These are phyloP conservation scores for Setaria italica DNA, from an alignment of 202 grass and related monocot genomes.

Conservation along the genomic window DNA sequence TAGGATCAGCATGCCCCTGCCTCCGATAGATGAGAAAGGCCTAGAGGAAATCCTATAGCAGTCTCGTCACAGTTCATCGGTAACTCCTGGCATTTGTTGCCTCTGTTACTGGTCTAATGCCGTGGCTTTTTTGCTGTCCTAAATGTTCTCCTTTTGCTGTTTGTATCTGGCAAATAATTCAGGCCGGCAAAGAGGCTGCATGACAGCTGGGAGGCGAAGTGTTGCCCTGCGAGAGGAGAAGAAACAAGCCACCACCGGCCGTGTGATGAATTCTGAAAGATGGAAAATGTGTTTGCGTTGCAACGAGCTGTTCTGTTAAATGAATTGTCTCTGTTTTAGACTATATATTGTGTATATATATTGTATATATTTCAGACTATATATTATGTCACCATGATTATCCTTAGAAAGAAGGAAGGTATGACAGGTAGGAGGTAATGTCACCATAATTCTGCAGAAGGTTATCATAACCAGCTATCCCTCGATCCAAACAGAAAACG, in stretches of 20 bases:
- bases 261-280: no score
- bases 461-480: no score
- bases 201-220: not conserved
- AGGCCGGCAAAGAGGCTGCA: not conserved
- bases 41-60: not conserved
- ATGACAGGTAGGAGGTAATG: no score
- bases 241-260: not conserved
- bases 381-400: no score
- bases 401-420: no score
- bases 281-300: not conserved
- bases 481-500: no score
- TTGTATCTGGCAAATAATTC: no score
- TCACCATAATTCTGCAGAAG: no score
- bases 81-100: not conserved
- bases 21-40: conserved; percentile 23
- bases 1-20: not conserved
- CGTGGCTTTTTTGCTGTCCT: not conserved
- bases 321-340: no score
- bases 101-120: not conserved
- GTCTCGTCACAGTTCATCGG: not conserved
- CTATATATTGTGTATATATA: no score
- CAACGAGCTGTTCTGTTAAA: not conserved
- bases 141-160: not conserved
- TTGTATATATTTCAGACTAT: no score
- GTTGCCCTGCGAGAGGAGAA: not conserved